phyloP scores from a whole-genome alignment of 768 basidiomycete genomes.

The Daedaleopsis sinensis region DNA sequence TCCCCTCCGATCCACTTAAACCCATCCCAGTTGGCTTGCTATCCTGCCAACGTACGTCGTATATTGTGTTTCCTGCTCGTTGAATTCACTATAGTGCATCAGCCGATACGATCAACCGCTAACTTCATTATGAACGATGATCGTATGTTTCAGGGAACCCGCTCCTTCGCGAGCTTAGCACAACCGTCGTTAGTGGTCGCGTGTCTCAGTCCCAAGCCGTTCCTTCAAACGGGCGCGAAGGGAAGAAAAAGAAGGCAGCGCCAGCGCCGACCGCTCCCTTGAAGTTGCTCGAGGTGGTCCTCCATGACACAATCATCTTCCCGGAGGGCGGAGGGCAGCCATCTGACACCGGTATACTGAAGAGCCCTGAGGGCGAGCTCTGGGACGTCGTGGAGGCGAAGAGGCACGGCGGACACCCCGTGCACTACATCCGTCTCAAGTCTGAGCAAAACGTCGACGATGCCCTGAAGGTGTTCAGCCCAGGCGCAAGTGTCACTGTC shows the following conservation, averaged over 20 bases:
- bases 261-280: constrained; percentile 48
- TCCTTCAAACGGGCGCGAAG: constrained; percentile 33
- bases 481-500: constrained; percentile 54
- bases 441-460: constrained; percentile 40
- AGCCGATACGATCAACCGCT: background rate
- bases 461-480: constrained; percentile 49
- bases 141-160: constrained; percentile 66
- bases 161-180: constrained; percentile 58
- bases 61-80: constrained; percentile 22
- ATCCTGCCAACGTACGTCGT: constrained; percentile 83
- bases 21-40: constrained; percentile 76
- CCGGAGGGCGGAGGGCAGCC: constrained; percentile 87
- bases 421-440: constrained; percentile 64
- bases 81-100: background rate
- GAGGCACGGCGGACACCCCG: constrained; percentile 70
- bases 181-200: constrained; percentile 54
- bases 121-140: constrained; percentile 1
- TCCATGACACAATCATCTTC: constrained; percentile 80
- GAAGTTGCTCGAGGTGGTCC: constrained; percentile 67
- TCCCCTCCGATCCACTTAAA: constrained; percentile 52
- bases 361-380: constrained; percentile 42
- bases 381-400: constrained; percentile 70
- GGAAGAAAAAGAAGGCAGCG: constrained; percentile 59
- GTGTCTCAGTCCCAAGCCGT: constrained; percentile 48
- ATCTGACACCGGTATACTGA: constrained; percentile 66